Evolutionary conservation across 2,329 filamentous ascomycete genomes (phyloP).

Genomic region (Phaeophleospora eucalypticola): DNA sequence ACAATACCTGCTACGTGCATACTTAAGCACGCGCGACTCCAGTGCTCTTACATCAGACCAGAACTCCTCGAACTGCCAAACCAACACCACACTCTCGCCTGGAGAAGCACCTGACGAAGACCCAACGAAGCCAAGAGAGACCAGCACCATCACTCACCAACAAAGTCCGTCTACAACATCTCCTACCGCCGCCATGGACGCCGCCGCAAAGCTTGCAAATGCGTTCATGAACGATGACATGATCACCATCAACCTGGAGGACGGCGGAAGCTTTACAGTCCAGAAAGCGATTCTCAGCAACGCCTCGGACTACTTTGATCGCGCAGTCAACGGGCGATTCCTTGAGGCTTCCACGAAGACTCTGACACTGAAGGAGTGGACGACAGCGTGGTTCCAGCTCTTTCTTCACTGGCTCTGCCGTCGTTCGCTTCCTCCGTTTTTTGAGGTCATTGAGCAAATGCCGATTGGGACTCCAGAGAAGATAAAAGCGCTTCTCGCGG

Average conservation of each 20-base stretch:
- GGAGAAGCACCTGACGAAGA: too few species aligned
- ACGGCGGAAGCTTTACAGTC: slow-evolving; percentile 6
- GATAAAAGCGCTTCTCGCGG: background rate
- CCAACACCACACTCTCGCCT: too few species aligned
- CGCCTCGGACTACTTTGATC: slow-evolving; percentile 8
- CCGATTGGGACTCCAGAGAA: background rate
- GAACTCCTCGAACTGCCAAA: too few species aligned
- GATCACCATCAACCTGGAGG: slow-evolving; percentile 5
- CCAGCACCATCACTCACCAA: too few species aligned
- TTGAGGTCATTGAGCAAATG: background rate
- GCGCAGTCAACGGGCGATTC: slow-evolving; percentile 4
- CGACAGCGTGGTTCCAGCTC: background rate
- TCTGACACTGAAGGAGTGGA: slow-evolving; percentile 1
- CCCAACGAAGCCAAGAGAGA: too few species aligned
- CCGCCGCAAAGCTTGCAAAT: background rate
- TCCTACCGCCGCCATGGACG: background rate
- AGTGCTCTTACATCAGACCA: too few species aligned
- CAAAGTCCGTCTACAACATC: too few species aligned
- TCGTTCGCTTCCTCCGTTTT: background rate
- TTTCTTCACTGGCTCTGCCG: slow-evolving; percentile 2
- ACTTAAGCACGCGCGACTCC: too few species aligned
- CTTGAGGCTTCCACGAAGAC: slow-evolving; percentile 1
- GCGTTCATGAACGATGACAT: background rate
- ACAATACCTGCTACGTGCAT: too few species aligned
- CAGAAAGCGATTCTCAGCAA: slow-evolving; percentile 3